A percentile compares a stretch with the other conserved stretches of the same genome.
Conservation (phyloP, 371 early-diverging fungal genomes). For the Mortierella sp. region DNA sequence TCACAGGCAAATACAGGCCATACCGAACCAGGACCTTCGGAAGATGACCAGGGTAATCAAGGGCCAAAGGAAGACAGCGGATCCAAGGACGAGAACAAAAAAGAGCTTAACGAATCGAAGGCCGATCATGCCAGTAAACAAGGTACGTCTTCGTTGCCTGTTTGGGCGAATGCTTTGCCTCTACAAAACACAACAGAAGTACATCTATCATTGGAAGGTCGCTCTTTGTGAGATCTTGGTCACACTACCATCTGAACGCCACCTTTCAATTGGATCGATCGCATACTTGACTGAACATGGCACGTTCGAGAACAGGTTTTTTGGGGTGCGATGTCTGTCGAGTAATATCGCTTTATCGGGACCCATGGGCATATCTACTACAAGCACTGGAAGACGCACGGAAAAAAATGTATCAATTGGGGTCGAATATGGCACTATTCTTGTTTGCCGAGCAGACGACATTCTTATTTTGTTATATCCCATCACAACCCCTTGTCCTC, state of each 20-base stretch:
- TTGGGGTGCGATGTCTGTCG: neutral
- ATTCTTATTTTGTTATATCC: neutral
- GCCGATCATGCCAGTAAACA: neutral
- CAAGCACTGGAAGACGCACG: neutral
- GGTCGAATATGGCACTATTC: neutral
- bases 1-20: neutral
- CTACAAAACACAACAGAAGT: neutral
- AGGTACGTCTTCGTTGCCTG: slow-evolving; percentile 4
- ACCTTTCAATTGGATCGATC: neutral
- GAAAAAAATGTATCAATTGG: neutral
- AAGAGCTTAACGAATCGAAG: neutral
- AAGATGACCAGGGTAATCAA: neutral
- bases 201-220: neutral
- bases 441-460: neutral
- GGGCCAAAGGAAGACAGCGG: neutral
- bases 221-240: neutral
- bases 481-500: neutral
- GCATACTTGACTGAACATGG: neutral
- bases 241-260: neutral
- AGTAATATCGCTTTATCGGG: neutral
- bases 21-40: neutral
- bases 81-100: neutral
- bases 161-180: neutral
- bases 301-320: neutral
- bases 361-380: neutral